A percentile compares a stretch with the other conserved stretches of the same genome.
Conservation (phyloP, 352 stramenopile genomes). For the Pythium aquatile region DNA sequence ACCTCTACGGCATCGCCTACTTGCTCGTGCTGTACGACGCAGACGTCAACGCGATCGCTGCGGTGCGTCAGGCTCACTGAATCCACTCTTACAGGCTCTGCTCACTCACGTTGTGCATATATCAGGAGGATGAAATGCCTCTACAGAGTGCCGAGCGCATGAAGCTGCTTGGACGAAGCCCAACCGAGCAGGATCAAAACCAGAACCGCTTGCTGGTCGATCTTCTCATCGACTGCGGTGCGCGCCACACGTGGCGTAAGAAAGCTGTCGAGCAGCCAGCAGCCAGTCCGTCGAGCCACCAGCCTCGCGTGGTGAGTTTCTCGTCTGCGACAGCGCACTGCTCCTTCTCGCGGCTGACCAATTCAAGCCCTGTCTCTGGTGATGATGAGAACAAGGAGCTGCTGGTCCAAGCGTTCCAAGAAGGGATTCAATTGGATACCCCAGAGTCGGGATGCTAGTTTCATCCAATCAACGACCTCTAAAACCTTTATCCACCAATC, state of each 20-base stretch:
- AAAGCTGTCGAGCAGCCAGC: not conserved
- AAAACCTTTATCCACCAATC: conserved; percentile 17
- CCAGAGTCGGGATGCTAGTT: conserved; percentile 3
- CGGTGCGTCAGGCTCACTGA: conserved; percentile 26
- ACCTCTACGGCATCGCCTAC: conserved; percentile 57
- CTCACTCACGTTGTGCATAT: not conserved
- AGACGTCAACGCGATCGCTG: conserved; percentile 71
- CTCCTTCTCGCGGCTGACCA: conserved; percentile 1
- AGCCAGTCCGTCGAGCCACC: not conserved
- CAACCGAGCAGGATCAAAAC: conserved; percentile 11
- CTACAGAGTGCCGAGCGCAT: conserved; percentile 44
- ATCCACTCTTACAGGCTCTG: not conserved
- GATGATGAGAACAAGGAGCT: not conserved
- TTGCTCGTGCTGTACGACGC: conserved; percentile 67
- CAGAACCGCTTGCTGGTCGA: conserved; percentile 36
- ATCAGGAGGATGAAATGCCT: conserved; percentile 67
- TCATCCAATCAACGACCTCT: conserved; percentile 6
- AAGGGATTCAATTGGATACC: conserved; percentile 27
- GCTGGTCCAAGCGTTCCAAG: not conserved
- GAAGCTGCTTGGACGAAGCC: conserved; percentile 6
- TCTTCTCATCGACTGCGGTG: conserved; percentile 43
- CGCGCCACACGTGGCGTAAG: conserved; percentile 53
- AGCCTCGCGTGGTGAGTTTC: conserved; percentile 17
- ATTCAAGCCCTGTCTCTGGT: conserved; percentile 8
- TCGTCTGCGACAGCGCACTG: conserved; percentile 15